Evolutionary conservation across 768 basidiomycete species (phyloP), one percentile per base, ranked within the genome.

Genomic region (Serendipita sp.): DNA sequence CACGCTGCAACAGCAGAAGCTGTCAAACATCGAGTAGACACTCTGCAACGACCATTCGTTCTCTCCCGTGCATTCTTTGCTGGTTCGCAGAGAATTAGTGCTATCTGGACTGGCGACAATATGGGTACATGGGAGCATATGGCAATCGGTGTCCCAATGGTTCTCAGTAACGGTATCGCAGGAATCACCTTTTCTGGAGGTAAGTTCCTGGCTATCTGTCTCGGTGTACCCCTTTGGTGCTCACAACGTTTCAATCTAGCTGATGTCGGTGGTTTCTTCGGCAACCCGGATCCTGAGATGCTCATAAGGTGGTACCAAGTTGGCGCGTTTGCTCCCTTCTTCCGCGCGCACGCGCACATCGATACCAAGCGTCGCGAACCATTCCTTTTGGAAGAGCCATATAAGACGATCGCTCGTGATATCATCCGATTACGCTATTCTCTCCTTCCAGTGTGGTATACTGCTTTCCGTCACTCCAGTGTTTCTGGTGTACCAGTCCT

Each of bases 81-180:
- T 1, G 96, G 96, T 2, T 92, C 94, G 32, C 96, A 98, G 73
- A 85, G 93, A 24, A 92, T 89, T 69, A 91, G 94, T 44, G 94
- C 96, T 3, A 92, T 96, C 81, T 99, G 96, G 96, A 98, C 95
- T 5, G 96, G 96, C 16, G 96, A 99, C 75, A 98, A 98, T 73
- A 78, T 95, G 32, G 92, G 95, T 16, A 92, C 90, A 0, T 99
- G 96, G 96, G 92, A 93, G 65, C 96, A 99, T 71, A 93, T 99
- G 84, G 83, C 83, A 8, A 89, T 90, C 16, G 91, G 92, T 13
- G 79, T 95, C 66, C 89, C 94, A 73, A 98, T 99, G 88, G 85
- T 94, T 1, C 78, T 99, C 38, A 80, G 90, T 10, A 88, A 90
- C 70, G 85, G 86, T 46, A 84, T 99, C 53, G 92, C 83, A 5